Conservation (phyloP, 1,139 yeast species). For the Pichia cactophila region DNA sequence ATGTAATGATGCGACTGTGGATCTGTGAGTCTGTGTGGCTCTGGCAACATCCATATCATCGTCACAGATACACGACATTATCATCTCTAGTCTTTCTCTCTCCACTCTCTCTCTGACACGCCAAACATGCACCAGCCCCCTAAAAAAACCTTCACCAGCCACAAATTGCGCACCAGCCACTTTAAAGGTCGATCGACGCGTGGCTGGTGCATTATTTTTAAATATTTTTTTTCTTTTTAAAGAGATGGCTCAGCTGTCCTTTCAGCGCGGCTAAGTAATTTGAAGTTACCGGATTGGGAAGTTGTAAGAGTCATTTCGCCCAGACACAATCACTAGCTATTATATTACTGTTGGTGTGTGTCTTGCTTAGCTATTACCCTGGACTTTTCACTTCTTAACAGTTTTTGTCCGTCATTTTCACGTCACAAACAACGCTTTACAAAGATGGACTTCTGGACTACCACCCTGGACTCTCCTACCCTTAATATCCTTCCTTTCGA, state of each 20-base stretch:
- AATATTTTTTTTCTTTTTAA: too few species aligned
- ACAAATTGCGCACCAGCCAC: too few species aligned
- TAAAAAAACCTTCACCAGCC: too few species aligned
- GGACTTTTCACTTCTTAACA: neutral
- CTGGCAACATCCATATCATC: neutral
- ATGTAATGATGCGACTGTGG: too few species aligned
- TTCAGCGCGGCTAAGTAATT: neutral
- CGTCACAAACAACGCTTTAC: neutral
- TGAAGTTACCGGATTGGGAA: neutral
- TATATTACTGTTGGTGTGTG: too few species aligned
- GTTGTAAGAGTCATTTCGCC: neutral
- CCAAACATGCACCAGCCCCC: too few species aligned
- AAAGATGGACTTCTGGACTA: slow-evolving; percentile 47
- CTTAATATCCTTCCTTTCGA: slow-evolving; percentile 84
- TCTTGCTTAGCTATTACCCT: too few species aligned
- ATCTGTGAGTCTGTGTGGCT: neutral
- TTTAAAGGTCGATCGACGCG: neutral
- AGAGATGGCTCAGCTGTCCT: neutral
- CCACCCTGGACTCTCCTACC: slow-evolving; percentile 70
- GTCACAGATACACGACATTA: too few species aligned
- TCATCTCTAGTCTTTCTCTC: too few species aligned
- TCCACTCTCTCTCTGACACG: too few species aligned
- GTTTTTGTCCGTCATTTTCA: too few species aligned
- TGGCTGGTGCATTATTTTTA: neutral
- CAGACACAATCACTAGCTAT: too few species aligned